Conservation (phyloP, 2,329 filamentous ascomycete genomes). For the Paecilomyces sp. region DNA sequence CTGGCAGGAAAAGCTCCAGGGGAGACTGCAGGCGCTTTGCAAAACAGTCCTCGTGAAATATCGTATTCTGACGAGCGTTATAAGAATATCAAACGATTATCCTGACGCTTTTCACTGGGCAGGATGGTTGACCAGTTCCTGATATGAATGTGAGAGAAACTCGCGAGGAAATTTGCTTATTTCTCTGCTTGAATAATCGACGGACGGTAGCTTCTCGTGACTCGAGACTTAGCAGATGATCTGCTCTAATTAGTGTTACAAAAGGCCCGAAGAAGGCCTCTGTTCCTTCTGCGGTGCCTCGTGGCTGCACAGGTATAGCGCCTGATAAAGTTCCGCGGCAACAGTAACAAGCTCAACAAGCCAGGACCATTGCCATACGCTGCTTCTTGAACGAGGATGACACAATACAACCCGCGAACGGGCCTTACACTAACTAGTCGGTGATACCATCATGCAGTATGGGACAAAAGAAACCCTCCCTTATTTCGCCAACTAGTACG, state of each 20-base stretch:
- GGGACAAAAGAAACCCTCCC: not conserved
- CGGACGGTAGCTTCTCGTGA: not conserved
- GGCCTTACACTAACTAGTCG: not conserved
- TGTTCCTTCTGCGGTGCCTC: not conserved
- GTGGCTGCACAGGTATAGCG: not conserved
- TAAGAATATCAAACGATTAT: not conserved
- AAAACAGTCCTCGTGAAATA: not conserved
- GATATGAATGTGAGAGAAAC: not conserved
- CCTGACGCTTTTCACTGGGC: not conserved
- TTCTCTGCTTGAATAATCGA: not conserved
- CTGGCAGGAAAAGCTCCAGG: not conserved
- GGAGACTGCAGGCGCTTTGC: not conserved
- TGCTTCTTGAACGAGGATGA: not conserved
- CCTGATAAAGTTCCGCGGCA: not conserved
- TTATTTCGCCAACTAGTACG: not conserved
- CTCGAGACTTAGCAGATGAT: not conserved
- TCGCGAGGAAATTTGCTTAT: not conserved
- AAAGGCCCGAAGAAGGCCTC: not conserved
- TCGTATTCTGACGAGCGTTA: not conserved
- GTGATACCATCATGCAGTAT: not conserved
- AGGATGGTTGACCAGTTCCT: not conserved
- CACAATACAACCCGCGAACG: not conserved
- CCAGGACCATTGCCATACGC: not conserved
- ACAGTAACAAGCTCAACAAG: not conserved
- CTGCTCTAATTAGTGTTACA: not conserved